phyloP scores from a whole-genome alignment of 2,329 filamentous ascomycete genomes.

The Pestalotiopsis sp. region DNA sequence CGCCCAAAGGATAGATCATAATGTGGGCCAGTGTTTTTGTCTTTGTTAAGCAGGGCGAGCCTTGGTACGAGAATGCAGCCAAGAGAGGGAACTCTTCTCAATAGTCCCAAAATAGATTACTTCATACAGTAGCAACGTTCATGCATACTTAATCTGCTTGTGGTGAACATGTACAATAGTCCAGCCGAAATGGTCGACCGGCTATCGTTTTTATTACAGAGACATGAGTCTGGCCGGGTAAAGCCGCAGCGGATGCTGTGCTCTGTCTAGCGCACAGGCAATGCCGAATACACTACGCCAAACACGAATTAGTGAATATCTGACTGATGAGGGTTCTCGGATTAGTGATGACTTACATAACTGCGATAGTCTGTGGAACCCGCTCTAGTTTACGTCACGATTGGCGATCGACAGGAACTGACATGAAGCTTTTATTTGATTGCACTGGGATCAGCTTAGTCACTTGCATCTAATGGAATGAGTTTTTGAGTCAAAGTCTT shows the following conservation, averaged over 20 bases:
- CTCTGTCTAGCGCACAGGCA: not conserved
- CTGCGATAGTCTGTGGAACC: not conserved
- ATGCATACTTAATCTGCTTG: not conserved
- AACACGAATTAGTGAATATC: not conserved
- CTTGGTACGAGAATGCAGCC: not conserved
- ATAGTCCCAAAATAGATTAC: slow-evolving; percentile 19
- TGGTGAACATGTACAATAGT: not conserved
- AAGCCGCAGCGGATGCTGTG: not conserved
- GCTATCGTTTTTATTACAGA: not conserved
- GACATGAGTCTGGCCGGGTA: not conserved
- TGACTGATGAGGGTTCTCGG: slow-evolving; percentile 4
- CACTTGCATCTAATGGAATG: not conserved
- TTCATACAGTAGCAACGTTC: not conserved
- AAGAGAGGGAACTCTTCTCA: not conserved
- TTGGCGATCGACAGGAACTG: slow-evolving; percentile 10
- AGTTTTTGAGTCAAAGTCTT: not conserved
- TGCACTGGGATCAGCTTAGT: not conserved
- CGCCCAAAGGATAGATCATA: not conserved
- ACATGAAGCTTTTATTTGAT: not conserved
- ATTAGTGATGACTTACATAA: slow-evolving; percentile 20
- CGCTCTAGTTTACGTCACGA: slow-evolving; percentile 15
- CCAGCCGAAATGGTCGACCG: not conserved
- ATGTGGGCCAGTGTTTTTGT: not conserved
- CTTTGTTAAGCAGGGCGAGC: not conserved
- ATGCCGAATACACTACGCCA: not conserved